Evolutionary conservation across 768 basidiomycete genomes (phyloP), one percentile per base, ranked within the genome.

Genomic region (Suillus decipiens): DNA sequence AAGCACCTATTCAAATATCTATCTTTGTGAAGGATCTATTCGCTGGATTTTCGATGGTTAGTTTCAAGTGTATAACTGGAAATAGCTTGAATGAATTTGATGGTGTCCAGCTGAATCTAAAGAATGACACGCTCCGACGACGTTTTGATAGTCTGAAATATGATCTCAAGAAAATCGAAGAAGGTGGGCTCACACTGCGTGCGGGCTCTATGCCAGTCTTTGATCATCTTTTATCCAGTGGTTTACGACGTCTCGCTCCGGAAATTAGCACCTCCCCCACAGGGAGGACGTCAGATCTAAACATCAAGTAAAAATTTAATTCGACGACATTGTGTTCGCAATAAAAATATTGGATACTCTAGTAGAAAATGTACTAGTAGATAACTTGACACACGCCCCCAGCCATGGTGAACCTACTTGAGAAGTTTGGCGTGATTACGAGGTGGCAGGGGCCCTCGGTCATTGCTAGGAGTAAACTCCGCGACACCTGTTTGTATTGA

Each of bases 101-200:
- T 51, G 15, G 57, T 22, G 31, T n/a, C 36, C 66, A 92, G 92
- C 80, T 94, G 15, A 94, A 93, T 69, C 78, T 94, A 22, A 93
- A 93, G 71, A 93, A 93, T 62, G 92, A 93, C 69, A 70, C 79
- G 0, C 77, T 94, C 19, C 86, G 92, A 5, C 83, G 90, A 63
- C 78, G 91, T 60, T 94, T 90, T 70, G 92, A 93, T 70, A 86
- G 89, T 66, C 78, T 93, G 39, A 93, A 94, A 70, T 94, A 93
- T 66, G 92, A 93, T 71, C 84, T 94, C 65, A 93, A 93, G 74
- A 93, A 92, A 69, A 89, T 94, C 19, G 92, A 93, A 77, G 92
- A 93, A 87, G 92, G 92, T 85, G 61, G 55, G 79, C 67, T 34
- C 31, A 55, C 50, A 56, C 41, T 39, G 17, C 37, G 41, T n/a